Conservation (phyloP, 129 eudicot species). For the Tagetes patula region DNA sequence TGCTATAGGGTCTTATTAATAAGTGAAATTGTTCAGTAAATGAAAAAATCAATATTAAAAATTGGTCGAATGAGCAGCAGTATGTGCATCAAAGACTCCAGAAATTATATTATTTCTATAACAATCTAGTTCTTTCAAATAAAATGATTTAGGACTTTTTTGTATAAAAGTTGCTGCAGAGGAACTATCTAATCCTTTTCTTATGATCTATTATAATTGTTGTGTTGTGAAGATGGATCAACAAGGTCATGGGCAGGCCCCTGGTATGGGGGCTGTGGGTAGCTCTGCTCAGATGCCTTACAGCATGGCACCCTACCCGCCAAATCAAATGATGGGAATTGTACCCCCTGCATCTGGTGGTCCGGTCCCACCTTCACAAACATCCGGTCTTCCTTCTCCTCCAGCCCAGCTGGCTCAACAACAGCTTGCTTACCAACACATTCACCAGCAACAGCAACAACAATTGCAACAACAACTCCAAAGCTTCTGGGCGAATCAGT, state of each 20-base stretch:
- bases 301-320: constrained; percentile 58
- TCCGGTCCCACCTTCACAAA: constrained; percentile 56
- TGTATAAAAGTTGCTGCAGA: not conserved
- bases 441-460: constrained; percentile 90
- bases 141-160: not conserved
- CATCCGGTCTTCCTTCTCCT: constrained; percentile 58
- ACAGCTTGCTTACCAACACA: constrained; percentile 91
- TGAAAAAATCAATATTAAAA: not conserved
- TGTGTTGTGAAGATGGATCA: constrained; percentile 60
- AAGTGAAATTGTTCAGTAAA: not conserved
- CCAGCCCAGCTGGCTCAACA: constrained; percentile 84
- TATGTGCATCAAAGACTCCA: constrained; percentile 9
- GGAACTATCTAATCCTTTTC: not conserved
- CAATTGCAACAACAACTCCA: constrained; percentile 84
- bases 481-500: constrained; percentile 74
- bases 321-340: constrained; percentile 74
- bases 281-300: constrained; percentile 68
- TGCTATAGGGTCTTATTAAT: not conserved
- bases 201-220: not conserved
- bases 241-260: constrained; percentile 82
- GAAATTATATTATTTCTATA: not conserved
- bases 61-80: not conserved
- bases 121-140: not conserved
- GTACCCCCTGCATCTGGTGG: constrained; percentile 63
- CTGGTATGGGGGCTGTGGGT: constrained; percentile 46